Evolutionary conservation across 2,329 filamentous ascomycete genomes (phyloP).

Genomic region (Rhynchosporium secalis): DNA sequence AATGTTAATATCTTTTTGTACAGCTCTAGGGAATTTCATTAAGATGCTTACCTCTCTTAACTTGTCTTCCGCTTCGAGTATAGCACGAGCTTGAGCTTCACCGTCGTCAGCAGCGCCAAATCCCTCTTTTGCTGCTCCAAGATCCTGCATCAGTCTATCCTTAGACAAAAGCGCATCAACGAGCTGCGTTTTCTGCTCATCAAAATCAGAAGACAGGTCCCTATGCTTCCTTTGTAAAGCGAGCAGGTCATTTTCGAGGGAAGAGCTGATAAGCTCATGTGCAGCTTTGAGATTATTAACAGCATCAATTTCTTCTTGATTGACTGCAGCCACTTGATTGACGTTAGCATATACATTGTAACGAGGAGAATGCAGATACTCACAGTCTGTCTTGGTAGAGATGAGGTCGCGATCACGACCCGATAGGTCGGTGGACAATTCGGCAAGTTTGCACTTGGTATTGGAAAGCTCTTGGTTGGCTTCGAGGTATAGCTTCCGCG

Average conservation of each 20-base stretch:
- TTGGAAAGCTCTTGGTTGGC: slow-evolving; percentile 50
- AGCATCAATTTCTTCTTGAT: slow-evolving; percentile 54
- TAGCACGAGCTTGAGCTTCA: slow-evolving; percentile 46
- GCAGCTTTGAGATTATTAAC: slow-evolving; percentile 60
- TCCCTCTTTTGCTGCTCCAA: slow-evolving; percentile 37
- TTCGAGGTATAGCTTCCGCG: slow-evolving; percentile 51
- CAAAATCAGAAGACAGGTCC: slow-evolving; percentile 51
- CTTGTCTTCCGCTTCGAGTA: slow-evolving; percentile 14
- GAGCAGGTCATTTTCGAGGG: slow-evolving; percentile 59
- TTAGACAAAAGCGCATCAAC: slow-evolving; percentile 60
- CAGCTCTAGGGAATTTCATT: background rate
- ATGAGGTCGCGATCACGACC: slow-evolving; percentile 58
- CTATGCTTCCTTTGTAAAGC: slow-evolving; percentile 53
- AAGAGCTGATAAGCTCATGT: slow-evolving; percentile 58
- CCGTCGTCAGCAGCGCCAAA: slow-evolving; percentile 15
- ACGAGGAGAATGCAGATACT: slow-evolving; percentile 33
- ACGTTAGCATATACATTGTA: slow-evolving; percentile 31
- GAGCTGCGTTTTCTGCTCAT: slow-evolving; percentile 59
- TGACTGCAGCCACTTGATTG: slow-evolving; percentile 51
- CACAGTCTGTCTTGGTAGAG: slow-evolving; percentile 53
- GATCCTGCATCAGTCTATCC: slow-evolving; percentile 57
- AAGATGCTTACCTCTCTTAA: slow-evolving; percentile 53
- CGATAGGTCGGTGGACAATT: slow-evolving; percentile 46
- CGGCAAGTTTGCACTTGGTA: slow-evolving; percentile 49
- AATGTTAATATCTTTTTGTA: slow-evolving; percentile 29